Percentiles rank a stretch among this genome's conserved stretches.
Evolutionary conservation across 2,329 filamentous ascomycete species (phyloP).

Genomic region (Talaromyces marneffei): DNA sequence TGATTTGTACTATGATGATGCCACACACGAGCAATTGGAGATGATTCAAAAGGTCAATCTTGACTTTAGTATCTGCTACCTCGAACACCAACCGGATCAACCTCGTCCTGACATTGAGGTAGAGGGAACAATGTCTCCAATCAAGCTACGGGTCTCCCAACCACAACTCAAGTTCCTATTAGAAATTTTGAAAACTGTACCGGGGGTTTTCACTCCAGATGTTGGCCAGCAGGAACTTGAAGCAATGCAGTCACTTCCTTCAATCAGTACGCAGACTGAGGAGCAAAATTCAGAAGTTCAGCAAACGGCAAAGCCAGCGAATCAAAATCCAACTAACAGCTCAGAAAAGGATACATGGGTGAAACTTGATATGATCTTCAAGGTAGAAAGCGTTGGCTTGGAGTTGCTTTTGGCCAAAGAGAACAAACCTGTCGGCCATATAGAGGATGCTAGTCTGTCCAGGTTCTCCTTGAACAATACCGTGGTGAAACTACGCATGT

Average conservation of each 20-base stretch:
- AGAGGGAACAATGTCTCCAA: slow-evolving; percentile 83
- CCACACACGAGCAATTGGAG: slow-evolving; percentile 75
- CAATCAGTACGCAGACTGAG: slow-evolving; percentile 47
- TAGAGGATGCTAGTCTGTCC: slow-evolving; percentile 76
- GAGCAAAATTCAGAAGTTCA: slow-evolving; percentile 28
- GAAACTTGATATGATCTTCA: slow-evolving; percentile 86
- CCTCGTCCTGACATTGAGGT: slow-evolving; percentile 88
- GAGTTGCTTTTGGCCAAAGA: slow-evolving; percentile 77
- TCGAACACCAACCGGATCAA: slow-evolving; percentile 71
- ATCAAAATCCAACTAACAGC: slow-evolving; percentile 65
- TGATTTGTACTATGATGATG: slow-evolving; percentile 71
- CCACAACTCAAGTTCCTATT: slow-evolving; percentile 85
- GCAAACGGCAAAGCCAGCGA: slow-evolving; percentile 37
- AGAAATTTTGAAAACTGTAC: slow-evolving; percentile 80
- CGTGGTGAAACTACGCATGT: slow-evolving; percentile 83
- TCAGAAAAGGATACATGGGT: slow-evolving; percentile 72
- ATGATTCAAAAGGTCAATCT: slow-evolving; percentile 97
- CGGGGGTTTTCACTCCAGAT: slow-evolving; percentile 76
- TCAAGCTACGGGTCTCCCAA: slow-evolving; percentile 84
- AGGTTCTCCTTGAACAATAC: slow-evolving; percentile 93
- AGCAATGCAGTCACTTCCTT: slow-evolving; percentile 66
- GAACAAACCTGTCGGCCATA: slow-evolving; percentile 68
- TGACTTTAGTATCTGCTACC: slow-evolving; percentile 84
- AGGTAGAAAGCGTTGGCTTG: slow-evolving; percentile 77
- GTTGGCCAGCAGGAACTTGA: slow-evolving; percentile 65